Conservation (phyloP, 495 filamentous ascomycete genomes). For the Friedmanniomyces endolithicus region DNA sequence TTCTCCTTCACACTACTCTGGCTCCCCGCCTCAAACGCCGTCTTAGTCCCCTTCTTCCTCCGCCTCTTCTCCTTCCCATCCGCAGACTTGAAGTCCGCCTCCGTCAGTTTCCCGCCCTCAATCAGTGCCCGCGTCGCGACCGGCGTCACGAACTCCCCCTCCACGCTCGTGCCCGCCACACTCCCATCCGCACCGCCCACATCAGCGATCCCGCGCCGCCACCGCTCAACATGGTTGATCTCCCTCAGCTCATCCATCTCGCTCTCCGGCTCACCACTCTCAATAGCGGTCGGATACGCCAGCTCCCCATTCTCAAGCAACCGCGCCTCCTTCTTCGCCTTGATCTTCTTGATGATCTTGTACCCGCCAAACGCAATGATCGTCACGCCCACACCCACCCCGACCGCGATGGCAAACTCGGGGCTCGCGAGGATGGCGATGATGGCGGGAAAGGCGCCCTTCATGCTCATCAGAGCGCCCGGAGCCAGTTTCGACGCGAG, state of each 20-base stretch:
- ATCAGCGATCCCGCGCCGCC: constrained; percentile 78
- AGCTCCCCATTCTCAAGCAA: constrained; percentile 42
- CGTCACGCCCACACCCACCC: constrained; percentile 77
- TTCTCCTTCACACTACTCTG: constrained; percentile 23
- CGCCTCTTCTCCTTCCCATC: constrained; percentile 3
- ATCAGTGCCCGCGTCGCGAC: constrained; percentile 47
- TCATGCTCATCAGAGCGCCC: constrained; percentile 58
- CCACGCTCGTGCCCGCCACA: constrained; percentile 51
- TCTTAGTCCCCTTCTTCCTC: not conserved
- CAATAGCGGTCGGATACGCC: constrained; percentile 3
- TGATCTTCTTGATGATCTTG: constrained; percentile 87
- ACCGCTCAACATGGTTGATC: constrained; percentile 60
- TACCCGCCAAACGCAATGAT: constrained; percentile 90
- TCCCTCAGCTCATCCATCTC: constrained; percentile 29
- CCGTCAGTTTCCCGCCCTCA: constrained; percentile 28
- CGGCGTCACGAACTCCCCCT: constrained; percentile 77
- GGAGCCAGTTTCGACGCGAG: constrained; percentile 76
- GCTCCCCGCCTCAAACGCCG: constrained; percentile 13
- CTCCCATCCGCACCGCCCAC: constrained; percentile 43
- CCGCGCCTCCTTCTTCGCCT: constrained; percentile 34
- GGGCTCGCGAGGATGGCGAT: constrained; percentile 80
- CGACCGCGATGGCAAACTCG: constrained; percentile 85
- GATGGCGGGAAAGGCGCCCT: constrained; percentile 65
- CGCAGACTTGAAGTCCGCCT: constrained; percentile 26
- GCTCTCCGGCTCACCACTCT: constrained; percentile 38